phyloP scores from a whole-genome alignment of 257 asterid species.

The Verbena officinalis region DNA sequence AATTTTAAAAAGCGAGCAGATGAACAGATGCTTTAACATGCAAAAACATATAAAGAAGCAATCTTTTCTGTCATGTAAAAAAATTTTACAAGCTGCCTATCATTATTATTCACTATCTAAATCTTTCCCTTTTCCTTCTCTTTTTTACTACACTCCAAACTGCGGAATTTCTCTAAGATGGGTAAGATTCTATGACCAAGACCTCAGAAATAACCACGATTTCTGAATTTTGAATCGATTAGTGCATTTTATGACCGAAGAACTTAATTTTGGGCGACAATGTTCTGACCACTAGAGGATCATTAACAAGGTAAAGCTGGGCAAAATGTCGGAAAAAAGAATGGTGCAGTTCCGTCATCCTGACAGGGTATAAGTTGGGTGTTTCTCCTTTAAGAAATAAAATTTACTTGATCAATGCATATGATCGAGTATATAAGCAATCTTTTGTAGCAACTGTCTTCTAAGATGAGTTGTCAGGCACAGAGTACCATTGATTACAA shows the following conservation, averaged over 20 bases:
- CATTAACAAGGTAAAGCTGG: not conserved
- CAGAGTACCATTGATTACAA: not conserved
- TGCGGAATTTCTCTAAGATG: slow-evolving; percentile 8
- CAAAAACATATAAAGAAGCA: not conserved
- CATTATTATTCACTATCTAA: not conserved
- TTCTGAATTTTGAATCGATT: not conserved
- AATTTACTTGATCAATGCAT: not conserved
- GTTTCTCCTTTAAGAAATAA: not conserved
- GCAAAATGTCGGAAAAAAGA: not conserved
- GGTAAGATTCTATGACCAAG: slow-evolving; percentile 12
- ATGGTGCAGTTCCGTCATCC: not conserved
- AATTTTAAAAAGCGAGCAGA: slow-evolving; percentile 1
- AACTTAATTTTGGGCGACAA: not conserved
- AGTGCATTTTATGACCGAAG: not conserved
- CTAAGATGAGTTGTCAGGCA: not conserved
- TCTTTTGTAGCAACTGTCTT: slow-evolving; percentile 1
- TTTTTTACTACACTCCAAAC: not conserved
- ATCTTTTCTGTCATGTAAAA: not conserved
- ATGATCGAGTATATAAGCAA: not conserved
- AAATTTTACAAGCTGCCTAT: not conserved
- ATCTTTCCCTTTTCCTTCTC: not conserved
- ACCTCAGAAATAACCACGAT: not conserved
- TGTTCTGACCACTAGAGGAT: not conserved
- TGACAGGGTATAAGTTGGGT: not conserved
- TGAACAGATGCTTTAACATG: slow-evolving; percentile 5